phyloP scores from a whole-genome alignment of 352 stramenopile genomes.

The Globisporangium iwayamae region DNA sequence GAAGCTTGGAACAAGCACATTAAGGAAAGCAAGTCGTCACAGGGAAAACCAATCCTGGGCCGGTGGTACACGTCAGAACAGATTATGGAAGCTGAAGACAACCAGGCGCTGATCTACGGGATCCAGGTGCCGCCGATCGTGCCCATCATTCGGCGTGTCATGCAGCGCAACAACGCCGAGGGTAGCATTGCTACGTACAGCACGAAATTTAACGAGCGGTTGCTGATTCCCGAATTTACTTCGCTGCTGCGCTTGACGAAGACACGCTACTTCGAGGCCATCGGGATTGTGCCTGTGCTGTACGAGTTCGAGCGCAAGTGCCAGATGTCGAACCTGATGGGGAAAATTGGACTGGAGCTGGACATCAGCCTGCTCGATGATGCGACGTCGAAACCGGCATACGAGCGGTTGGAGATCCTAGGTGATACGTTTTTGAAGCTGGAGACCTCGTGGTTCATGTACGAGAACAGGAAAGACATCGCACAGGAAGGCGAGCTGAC shows the following conservation, averaged over 20 bases:
- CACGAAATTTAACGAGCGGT: conserved; percentile 74
- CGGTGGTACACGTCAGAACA: conserved; percentile 72
- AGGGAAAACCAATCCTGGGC: conserved; percentile 72
- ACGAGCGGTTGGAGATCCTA: conserved; percentile 81
- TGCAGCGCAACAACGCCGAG: conserved; percentile 74
- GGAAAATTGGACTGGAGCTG: conserved; percentile 64
- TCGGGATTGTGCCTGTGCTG: conserved; percentile 77
- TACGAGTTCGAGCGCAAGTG: conserved; percentile 89
- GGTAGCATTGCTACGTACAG: conserved; percentile 48
- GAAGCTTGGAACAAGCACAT: conserved; percentile 45
- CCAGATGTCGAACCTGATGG: conserved; percentile 87
- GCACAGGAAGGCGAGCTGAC: conserved; percentile 68
- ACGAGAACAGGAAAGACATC: conserved; percentile 67
- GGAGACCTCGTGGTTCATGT: conserved; percentile 86
- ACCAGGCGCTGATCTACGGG: conserved; percentile 62
- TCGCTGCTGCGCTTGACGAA: conserved; percentile 59
- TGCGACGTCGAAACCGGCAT: conserved; percentile 79
- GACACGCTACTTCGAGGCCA: conserved; percentile 73
- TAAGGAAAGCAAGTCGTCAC: conserved; percentile 60
- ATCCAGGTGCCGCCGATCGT: conserved; percentile 76
- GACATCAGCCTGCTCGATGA: conserved; percentile 75
- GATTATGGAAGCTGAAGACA: conserved; percentile 45
- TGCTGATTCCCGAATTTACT: conserved; percentile 70
- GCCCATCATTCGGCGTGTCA: conserved; percentile 76
- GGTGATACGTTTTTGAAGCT: conserved; percentile 85